Evolutionary conservation across 768 basidiomycete genomes (phyloP), one percentile per base, ranked within the genome.

Genomic region (Gloeophyllum trabeum): DNA sequence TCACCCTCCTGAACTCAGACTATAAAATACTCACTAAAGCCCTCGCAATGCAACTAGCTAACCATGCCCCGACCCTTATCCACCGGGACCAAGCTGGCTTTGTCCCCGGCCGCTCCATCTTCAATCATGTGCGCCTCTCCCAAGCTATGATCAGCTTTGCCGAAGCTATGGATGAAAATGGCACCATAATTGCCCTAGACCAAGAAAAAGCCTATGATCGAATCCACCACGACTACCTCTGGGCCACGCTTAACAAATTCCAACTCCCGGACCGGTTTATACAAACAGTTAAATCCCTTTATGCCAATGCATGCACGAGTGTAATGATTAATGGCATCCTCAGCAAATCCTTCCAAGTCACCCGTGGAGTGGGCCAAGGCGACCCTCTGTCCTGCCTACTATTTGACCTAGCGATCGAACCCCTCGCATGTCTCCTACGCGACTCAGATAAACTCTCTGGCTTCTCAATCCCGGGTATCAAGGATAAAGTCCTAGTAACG

Each of bases 151-250:
- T 35, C 5, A 39, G 46, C 16, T 42, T 34, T 14, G 50, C 45
- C 6, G 48, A 53, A 26, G 35, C 43, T 3, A 47, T 14, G 4
- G 42, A 50, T 16, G 24, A 47, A 30, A 41, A 53, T 25, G 51
- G 52, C 6, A n/a, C 24, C 4, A 52, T 52, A 36, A 16, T 30
- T 7, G 28, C 28, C 7, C 28, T 52, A 1, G 51, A 52, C 43
- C 51, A 52, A 43, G 51, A 50, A 30, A 51, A 51, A 24, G 50
- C 50, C n/a, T 49, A 53, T 34, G 46, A 53, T 35, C 38, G 30
- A 42, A 47, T 53, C 18, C 22, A 35, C 12, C 51, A 53, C 24
- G 46, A 46, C 2, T 53, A 53, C 32, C 38, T 53, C 1, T 48
- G 45, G 46, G 18, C 20, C 14, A 36, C 25, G 2, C 45, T 53